A percentile compares a stretch with the other conserved stretches of the same genome.
Conservation (phyloP, 164 flowering plant species). For the Dillenia suffruticosa region DNA sequence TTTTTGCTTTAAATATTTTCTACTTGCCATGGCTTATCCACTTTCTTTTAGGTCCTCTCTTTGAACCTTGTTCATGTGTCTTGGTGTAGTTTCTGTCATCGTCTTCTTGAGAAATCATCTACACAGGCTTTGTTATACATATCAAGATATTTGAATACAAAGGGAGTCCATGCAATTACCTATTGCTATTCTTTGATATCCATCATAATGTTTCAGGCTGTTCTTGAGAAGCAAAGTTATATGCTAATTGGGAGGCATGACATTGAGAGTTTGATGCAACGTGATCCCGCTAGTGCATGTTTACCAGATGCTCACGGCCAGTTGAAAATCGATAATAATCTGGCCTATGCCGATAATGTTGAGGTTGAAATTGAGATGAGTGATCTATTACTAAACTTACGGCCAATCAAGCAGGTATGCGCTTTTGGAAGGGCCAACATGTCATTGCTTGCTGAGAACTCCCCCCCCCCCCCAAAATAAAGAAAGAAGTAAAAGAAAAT, state of each 20-base stretch:
- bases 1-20: too few relatives aligned
- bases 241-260: slow-evolving; percentile 99
- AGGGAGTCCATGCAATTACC: neutral
- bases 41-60: too few relatives aligned
- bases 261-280: slow-evolving; percentile 81
- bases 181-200: neutral
- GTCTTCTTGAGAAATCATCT: too few relatives aligned
- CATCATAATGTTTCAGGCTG: slow-evolving; percentile 63
- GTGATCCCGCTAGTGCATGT: slow-evolving; percentile 80
- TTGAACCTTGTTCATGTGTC: too few relatives aligned
- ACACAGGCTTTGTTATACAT: too few relatives aligned
- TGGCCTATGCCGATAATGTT: slow-evolving; percentile 50
- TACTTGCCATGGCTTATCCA: too few relatives aligned
- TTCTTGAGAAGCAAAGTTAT: slow-evolving; percentile 97
- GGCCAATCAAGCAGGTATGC: slow-evolving; percentile 90
- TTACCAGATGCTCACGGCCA: slow-evolving; percentile 57
- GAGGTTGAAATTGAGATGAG: slow-evolving; percentile 70
- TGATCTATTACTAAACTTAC: slow-evolving; percentile 63
- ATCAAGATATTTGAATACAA: too few relatives aligned
- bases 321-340: slow-evolving; percentile 25
- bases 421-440: neutral
- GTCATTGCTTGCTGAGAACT: too few relatives aligned
- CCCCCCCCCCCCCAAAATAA: too few relatives aligned
- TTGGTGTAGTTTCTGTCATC: too few relatives aligned
- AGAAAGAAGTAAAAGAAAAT: too few relatives aligned